Evolutionary conservation across 176 grass and related monocot species (phyloP).

Genomic region (Saccharum officinarum): DNA sequence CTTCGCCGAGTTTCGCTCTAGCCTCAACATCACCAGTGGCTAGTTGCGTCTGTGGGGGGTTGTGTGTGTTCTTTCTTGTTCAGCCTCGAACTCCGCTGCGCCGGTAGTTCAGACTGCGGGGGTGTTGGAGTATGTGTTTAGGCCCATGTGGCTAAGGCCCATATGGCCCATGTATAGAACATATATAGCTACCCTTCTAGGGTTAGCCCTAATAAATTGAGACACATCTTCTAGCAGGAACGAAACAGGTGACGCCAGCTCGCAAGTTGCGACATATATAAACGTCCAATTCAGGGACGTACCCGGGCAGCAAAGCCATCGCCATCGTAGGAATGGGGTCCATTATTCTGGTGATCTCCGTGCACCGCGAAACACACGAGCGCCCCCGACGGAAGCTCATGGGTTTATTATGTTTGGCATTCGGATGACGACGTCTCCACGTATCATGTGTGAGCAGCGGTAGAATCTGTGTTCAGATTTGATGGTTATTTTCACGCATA

Average conservation of each 20-base stretch:
- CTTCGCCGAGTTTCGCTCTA: no score
- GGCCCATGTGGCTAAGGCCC: no score
- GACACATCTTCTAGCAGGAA: slow-evolving; percentile 47
- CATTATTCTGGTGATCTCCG: not conserved
- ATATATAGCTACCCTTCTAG: no score
- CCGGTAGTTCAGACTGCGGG: no score
- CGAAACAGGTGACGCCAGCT: not conserved
- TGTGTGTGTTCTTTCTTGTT: no score
- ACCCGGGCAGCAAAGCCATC: not conserved
- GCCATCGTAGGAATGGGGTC: not conserved
- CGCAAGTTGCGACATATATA: not conserved
- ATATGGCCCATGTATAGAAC: no score
- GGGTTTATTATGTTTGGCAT: not conserved
- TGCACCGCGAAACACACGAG: not conserved
- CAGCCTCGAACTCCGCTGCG: no score
- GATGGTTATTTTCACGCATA: not conserved
- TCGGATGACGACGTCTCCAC: not conserved
- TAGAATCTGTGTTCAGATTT: not conserved
- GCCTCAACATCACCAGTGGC: no score
- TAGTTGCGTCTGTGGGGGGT: no score
- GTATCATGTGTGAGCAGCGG: not conserved
- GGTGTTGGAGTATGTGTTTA: no score
- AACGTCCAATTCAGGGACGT: not conserved
- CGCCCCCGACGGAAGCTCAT: not conserved
- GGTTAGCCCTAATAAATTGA: no score